Evolutionary conservation across 768 basidiomycete genomes (phyloP), one percentile per base, ranked within the genome.

Genomic region (Psilocybe cubensis): DNA sequence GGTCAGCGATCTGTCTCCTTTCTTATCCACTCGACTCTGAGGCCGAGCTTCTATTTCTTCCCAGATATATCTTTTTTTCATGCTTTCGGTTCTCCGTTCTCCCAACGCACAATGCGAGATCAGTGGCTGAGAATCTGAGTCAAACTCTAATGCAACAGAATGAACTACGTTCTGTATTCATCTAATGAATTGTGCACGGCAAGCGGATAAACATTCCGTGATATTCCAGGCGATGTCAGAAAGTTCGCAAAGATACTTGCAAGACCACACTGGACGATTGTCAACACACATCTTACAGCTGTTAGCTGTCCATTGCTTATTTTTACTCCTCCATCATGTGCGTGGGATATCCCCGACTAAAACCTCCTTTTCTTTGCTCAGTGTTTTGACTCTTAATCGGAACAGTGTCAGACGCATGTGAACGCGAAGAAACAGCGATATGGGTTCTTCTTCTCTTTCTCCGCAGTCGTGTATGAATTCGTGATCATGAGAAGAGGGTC

Each of bases 361-460:
- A 25, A 25, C 46, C 46, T 50, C 48, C 40, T 43, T 49, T 28
- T 56, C 17, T 23, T 14, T 45, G 29, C 48, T 43, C n/a, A 33
- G 56, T 17, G 40, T 29, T 44, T 42, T 31, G 24, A 51, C 25
- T 44, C 43, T 57, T 48, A 57, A 57, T 51, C 56, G 49, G 56
- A 50, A 43, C 28, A 41, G 50, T n/a, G n/a, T 3, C 25, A 43
- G 23, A 53, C 54, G 20, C 58, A 53, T 56, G 57, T 54, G 56
- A 53, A 56, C 31, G 52, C 52, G 55, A 62, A 57, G 61, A 56
- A 62, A 59, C 50, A 44, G 52, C 52, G 52, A 59, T 40, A 21
- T 35, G 41, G 38, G n/a, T 53, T 53, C 51, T 46, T 24, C 21
- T 56, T 43, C 56, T n/a, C n/a, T 57, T 60, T 41, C 17, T 50